A percentile compares a stretch with the other conserved stretches of the same genome.
These are phyloP conservation scores for Leccinum griseonigrum DNA, from an alignment of 1,284 basidiomycete genomes.

Conservation along the genomic window DNA sequence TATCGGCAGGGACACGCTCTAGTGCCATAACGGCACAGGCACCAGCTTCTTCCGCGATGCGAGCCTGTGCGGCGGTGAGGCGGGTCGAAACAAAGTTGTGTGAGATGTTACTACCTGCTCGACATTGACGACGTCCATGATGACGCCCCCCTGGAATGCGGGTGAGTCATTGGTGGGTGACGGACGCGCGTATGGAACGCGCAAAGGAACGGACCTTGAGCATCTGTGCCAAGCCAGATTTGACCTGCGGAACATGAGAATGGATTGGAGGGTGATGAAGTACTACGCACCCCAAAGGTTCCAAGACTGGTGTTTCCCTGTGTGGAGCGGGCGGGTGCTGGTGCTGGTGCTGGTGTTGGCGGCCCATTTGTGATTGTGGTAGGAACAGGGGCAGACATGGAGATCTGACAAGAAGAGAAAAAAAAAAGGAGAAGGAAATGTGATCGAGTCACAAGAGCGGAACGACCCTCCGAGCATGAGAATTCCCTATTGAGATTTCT, in stretches of 20 bases:
- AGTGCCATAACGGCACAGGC: constrained; percentile 98
- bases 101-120: constrained; percentile 61
- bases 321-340: constrained; percentile 55
- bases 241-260: constrained; percentile 55
- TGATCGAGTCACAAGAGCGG: constrained; percentile 1
- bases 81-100: constrained; percentile 1
- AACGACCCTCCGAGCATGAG: constrained; percentile 1
- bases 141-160: constrained; percentile 72
- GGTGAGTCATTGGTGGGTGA: background rate
- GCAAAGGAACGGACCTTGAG: constrained; percentile 61
- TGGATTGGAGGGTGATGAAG: background rate
- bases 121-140: constrained; percentile 88
- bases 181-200: background rate
- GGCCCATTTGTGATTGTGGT: background rate
- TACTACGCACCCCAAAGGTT: constrained; percentile 77
- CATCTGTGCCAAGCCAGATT: constrained; percentile 94
- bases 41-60: constrained; percentile 96
- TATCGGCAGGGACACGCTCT: constrained; percentile 95
- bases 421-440: background rate
- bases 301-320: constrained; percentile 67
- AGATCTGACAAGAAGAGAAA: background rate
- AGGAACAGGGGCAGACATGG: constrained; percentile 21
- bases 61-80: constrained; percentile 54
- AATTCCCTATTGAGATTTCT: constrained; percentile 2
- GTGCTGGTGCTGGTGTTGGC: background rate